These are phyloP conservation scores for Hyparrhenia diplandra DNA, from an alignment of 176 grass and related monocot genomes.

Conservation along the genomic window DNA sequence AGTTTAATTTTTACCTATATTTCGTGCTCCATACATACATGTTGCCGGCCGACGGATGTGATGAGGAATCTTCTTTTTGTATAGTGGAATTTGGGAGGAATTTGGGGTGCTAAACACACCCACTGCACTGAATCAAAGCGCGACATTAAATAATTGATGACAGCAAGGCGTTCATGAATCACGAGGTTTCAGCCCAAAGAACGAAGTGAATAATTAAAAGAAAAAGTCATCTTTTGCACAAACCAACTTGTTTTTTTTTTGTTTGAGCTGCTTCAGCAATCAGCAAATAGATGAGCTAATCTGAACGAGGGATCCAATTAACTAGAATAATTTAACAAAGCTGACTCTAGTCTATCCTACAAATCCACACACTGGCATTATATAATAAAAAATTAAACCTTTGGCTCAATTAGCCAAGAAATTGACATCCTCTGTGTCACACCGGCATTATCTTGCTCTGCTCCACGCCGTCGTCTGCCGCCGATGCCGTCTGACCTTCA, in stretches of 20 bases:
- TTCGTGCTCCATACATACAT: no score
- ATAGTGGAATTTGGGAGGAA: no score
- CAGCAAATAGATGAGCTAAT: neutral
- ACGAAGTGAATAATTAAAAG: neutral
- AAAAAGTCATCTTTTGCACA: neutral
- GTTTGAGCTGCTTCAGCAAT: neutral
- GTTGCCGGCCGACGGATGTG: no score
- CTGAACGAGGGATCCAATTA: neutral
- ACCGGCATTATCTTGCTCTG: constrained; percentile 14
- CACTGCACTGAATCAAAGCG: neutral
- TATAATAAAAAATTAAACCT: neutral
- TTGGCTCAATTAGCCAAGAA: neutral
- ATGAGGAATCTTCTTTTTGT: no score
- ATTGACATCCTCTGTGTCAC: neutral
- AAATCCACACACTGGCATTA: neutral
- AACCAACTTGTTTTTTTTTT: neutral
- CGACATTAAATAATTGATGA: neutral
- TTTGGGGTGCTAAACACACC: no score
- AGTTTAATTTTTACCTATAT: no score
- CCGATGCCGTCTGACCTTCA: neutral
- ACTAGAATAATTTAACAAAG: neutral
- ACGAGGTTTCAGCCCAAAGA: neutral
- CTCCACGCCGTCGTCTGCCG: neutral
- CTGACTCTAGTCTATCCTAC: neutral
- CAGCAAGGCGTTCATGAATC: neutral